Conservation (phyloP, 2,329 filamentous ascomycete genomes). For the Trichoderma citrinoviride region DNA sequence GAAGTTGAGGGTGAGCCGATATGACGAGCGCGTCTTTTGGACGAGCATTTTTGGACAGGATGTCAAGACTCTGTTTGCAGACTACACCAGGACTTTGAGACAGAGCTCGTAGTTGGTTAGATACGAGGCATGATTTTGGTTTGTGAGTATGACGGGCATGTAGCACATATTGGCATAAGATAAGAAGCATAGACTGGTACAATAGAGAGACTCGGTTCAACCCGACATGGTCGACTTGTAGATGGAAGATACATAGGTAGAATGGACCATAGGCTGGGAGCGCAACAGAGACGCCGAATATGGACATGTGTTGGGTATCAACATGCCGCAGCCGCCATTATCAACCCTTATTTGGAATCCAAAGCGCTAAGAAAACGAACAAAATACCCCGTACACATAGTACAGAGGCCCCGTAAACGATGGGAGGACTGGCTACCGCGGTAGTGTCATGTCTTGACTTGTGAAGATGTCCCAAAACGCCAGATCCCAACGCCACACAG, state of each 20-base stretch:
- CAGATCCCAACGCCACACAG: slow-evolving; percentile 21
- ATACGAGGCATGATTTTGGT: too few species aligned
- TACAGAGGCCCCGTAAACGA: slow-evolving; percentile 13
- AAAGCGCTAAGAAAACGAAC: background rate
- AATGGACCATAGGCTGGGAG: background rate
- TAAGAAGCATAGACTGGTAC: background rate
- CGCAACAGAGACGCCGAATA: background rate
- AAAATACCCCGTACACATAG: background rate
- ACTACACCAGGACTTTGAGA: slow-evolving; percentile 55
- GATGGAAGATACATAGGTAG: too few species aligned
- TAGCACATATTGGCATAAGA: background rate
- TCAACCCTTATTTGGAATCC: background rate
- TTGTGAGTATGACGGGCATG: background rate
- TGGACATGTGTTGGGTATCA: background rate
- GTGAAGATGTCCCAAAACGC: background rate
- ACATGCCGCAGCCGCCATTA: background rate
- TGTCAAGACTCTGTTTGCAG: slow-evolving; percentile 69
- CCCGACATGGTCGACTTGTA: background rate
- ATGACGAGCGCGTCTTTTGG: slow-evolving; percentile 68
- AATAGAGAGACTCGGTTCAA: background rate
- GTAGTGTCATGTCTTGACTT: slow-evolving; percentile 2
- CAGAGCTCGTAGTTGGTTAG: background rate
- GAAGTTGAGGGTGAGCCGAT: slow-evolving; percentile 59
- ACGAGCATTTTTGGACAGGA: slow-evolving; percentile 61
- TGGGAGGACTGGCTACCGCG: slow-evolving; percentile 1